phyloP scores from a whole-genome alignment of 2,329 filamentous ascomycete species.

The Trichoderma guizhouense region DNA sequence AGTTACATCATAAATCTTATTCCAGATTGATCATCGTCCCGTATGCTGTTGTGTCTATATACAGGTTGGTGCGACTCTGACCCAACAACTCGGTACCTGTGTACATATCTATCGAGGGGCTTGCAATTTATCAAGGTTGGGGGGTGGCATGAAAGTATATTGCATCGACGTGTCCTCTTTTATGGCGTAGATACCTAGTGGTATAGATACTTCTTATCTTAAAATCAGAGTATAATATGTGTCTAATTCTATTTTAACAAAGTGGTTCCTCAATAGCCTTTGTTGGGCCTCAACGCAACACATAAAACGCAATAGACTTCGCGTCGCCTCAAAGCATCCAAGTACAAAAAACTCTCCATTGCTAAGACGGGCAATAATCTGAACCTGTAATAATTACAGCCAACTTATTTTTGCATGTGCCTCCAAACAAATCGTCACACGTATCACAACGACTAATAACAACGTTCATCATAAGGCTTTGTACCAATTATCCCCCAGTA shows the following conservation, averaged over 20 bases:
- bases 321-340: background rate
- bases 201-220: background rate
- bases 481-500: background rate
- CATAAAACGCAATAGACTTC: background rate
- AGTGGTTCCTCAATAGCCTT: background rate
- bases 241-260: background rate
- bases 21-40: background rate
- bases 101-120: background rate
- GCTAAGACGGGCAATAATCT: background rate
- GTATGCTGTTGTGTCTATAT: background rate
- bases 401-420: background rate
- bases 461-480: background rate
- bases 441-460: background rate
- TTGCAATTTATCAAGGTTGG: background rate
- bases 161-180: background rate
- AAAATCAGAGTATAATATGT: background rate
- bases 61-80: background rate
- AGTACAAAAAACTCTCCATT: background rate
- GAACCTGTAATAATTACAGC: background rate
- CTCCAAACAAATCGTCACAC: background rate
- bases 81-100: background rate
- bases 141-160: background rate
- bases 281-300: background rate
- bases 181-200: background rate
- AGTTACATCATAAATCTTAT: background rate